phyloP scores from a whole-genome alignment of 202 grass and related monocot species.

The Miscanthus sacchariflorus region DNA sequence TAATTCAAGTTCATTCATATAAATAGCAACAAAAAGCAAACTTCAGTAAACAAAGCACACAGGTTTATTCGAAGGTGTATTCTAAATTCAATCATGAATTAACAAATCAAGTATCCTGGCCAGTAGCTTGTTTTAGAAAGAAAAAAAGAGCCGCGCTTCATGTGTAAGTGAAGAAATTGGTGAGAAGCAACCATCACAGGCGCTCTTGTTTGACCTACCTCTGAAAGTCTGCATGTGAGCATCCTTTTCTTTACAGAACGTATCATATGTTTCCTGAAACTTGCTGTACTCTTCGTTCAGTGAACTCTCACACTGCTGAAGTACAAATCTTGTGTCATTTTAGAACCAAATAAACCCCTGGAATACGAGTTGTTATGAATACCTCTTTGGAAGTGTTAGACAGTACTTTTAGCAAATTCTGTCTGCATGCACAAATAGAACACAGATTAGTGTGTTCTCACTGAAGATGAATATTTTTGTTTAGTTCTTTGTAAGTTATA shows the following conservation, averaged over 20 bases:
- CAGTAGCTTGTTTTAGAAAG: background rate
- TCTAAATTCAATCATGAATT: background rate
- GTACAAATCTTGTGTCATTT: conserved; percentile 39
- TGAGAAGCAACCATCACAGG: conserved; percentile 23
- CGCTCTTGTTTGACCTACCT: conserved; percentile 58
- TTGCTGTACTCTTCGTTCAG: conserved; percentile 81
- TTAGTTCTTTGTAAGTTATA: background rate
- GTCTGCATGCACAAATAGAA: conserved; percentile 57
- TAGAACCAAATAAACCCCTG: conserved; percentile 4
- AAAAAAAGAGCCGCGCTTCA: background rate
- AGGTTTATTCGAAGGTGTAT: background rate
- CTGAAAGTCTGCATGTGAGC: conserved; percentile 72
- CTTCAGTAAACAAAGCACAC: background rate
- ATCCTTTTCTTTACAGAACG: conserved; percentile 79
- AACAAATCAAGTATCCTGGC: background rate
- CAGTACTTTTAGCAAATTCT: conserved; percentile 77
- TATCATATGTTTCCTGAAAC: conserved; percentile 80
- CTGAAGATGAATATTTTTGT: background rate
- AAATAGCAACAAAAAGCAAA: background rate
- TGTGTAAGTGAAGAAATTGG: background rate
- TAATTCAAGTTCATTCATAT: background rate
- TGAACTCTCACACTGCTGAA: conserved; percentile 77
- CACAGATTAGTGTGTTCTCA: background rate
- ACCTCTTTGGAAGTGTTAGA: conserved; percentile 89
- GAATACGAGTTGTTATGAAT: background rate